phyloP scores from a whole-genome alignment of 768 basidiomycete species.

The Neoboletus magnificus region DNA sequence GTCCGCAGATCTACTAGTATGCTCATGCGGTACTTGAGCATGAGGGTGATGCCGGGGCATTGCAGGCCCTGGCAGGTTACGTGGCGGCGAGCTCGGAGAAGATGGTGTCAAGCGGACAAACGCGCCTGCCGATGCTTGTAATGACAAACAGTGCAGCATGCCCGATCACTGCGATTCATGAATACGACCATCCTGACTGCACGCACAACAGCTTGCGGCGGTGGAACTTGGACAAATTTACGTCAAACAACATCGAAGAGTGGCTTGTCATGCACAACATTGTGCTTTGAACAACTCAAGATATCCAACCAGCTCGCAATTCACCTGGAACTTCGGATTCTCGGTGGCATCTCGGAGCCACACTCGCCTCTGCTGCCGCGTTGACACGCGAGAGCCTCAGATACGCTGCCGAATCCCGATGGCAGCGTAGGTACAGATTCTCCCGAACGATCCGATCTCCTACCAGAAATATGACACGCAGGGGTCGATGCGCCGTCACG shows the following conservation, averaged over 20 bases:
- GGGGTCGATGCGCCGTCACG: not conserved
- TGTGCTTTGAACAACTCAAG: too few species aligned
- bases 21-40: not conserved
- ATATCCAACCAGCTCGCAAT: not conserved
- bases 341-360: not conserved
- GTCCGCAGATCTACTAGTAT: too few species aligned
- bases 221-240: not conserved
- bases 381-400: not conserved
- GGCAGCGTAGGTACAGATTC: not conserved
- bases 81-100: not conserved
- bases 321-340: not conserved
- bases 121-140: not conserved
- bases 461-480: not conserved
- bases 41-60: not conserved
- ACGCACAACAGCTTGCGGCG: not conserved
- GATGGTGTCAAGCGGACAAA: not conserved
- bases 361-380: not conserved
- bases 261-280: not conserved
- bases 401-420: not conserved
- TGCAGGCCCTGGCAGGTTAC: not conserved
- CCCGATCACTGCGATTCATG: not conserved
- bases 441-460: slow-evolving; percentile 1
- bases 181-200: not conserved
- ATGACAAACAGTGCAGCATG: not conserved
- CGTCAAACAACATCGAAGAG: not conserved